Evolutionary conservation across 2,329 filamentous ascomycete species (phyloP), one percentile per base, ranked within the genome.

Genomic region (Capronia americana): DNA sequence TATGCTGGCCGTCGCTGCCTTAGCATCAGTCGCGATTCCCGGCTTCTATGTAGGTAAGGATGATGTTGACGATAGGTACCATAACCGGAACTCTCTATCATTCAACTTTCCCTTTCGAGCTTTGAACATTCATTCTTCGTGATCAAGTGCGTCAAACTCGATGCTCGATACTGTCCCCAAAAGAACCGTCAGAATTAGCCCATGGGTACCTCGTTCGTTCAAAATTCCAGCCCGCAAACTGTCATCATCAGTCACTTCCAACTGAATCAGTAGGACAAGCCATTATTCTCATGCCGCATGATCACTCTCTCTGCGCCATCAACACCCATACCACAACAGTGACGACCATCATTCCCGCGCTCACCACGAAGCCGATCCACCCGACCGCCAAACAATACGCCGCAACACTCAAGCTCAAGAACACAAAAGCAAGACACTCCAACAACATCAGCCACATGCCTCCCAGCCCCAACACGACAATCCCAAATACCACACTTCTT

Each of bases 281-380:
- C 23, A 51, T 23, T 12, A 17, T 34, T 32, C 28, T 20, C 4
- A 2, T 20, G 14, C 44, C 12, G n/a, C 20, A 23, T 6, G 1
- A 10, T 66, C 55, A 67, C 46, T 64, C 65, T n/a, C 51, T 64
- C 65, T 70, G 66, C 6, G 55, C 57, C 61, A 64, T 67, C 58
- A 69, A 59, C 11, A 69, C 60, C 61, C 61, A 69, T 14, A 65
- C 60, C 8, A 67, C 57, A 24, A 70, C 50, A 2, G 66, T 66
- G 7, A 66, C 17, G 20, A 70, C 46, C 61, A 70, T 65, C 66
- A 70, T 69, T 4, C 55, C 58, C 1, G 58, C 59, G 20, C 61
- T 63, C 23, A 66, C 67, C 28, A 66, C 66, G 23, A 70, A 66
- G 2, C 56, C 67, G 44, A 70, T 69, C 69, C 69, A 70, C 6